A percentile compares a stretch with the other conserved stretches of the same genome.
phyloP scores from a whole-genome alignment of 768 basidiomycete species.

The Hypholoma sublateritium region DNA sequence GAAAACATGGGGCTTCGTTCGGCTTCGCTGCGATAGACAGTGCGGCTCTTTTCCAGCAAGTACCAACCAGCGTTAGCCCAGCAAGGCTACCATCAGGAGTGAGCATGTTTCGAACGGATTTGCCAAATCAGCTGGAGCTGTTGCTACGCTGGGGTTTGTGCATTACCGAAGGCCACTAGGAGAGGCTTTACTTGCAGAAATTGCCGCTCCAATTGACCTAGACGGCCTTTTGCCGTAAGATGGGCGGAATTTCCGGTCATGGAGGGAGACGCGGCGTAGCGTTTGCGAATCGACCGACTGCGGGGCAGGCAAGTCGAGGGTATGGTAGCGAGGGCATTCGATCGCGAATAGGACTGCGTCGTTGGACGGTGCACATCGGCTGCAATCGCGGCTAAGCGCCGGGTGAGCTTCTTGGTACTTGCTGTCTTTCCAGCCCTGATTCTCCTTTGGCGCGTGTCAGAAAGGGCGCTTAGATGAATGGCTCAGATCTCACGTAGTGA shows the following conservation, averaged over 20 bases:
- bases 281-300: conserved; percentile 52
- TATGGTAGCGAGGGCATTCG: conserved; percentile 62
- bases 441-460: conserved; percentile 67
- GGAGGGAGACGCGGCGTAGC: conserved; percentile 45
- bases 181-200: conserved; percentile 98
- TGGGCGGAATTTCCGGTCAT: conserved; percentile 38
- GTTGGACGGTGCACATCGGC: conserved; percentile 66
- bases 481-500: conserved; percentile 79
- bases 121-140: conserved; percentile 98
- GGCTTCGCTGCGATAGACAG: conserved; percentile 82
- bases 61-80: conserved; percentile 99
- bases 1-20: conserved; percentile 95
- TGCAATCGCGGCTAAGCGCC: conserved; percentile 97
- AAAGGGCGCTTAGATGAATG: not conserved
- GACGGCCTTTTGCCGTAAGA: conserved; percentile 65
- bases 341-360: conserved; percentile 62
- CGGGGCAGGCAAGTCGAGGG: conserved; percentile 71
- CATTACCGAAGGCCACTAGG: conserved; percentile 96
- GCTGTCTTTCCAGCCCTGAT: conserved; percentile 99
- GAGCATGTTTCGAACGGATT: conserved; percentile 96
- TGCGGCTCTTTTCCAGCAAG: conserved; percentile 93
- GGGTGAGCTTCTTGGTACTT: conserved; percentile 98
- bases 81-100: conserved; percentile 91
- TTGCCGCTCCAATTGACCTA: conserved; percentile 91
- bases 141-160: conserved; percentile 98